phyloP scores from a whole-genome alignment of 768 basidiomycete species.

The Trametes gibbosa region DNA sequence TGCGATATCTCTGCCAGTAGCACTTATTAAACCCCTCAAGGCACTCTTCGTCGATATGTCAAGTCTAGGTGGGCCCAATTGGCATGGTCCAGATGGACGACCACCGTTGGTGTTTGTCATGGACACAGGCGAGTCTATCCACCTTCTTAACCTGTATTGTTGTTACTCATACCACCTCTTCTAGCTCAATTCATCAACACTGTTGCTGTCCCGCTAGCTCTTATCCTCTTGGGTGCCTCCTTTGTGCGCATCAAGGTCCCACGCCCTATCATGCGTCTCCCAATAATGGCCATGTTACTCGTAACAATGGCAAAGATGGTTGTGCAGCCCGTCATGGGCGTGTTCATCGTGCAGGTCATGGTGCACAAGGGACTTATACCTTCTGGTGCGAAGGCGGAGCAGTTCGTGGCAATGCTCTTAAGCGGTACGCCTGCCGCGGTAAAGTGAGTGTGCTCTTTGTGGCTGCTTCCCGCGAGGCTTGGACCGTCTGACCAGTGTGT shows the following conservation, averaged over 20 bases:
- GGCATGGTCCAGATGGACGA: constrained; percentile 36
- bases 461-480: neutral
- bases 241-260: constrained; percentile 39
- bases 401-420: constrained; percentile 44
- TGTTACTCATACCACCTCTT: constrained; percentile 12
- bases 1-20: constrained; percentile 36
- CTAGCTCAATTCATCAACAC: constrained; percentile 24
- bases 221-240: constrained; percentile 31
- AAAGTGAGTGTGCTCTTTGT: constrained; percentile 29
- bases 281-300: constrained; percentile 36
- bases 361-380: constrained; percentile 32
- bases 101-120: constrained; percentile 35
- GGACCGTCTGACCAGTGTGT: neutral
- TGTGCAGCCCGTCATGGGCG: constrained; percentile 38
- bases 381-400: constrained; percentile 37
- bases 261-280: constrained; percentile 32
- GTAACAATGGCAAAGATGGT: constrained; percentile 38
- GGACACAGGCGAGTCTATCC: constrained; percentile 28
- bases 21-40: constrained; percentile 33
- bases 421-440: constrained; percentile 47
- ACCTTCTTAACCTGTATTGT: constrained; percentile 1
- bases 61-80: constrained; percentile 25
- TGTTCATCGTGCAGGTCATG: constrained; percentile 32
- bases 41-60: constrained; percentile 31
- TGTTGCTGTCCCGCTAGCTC: constrained; percentile 20